Percentiles rank a stretch among this genome's conserved stretches.
Conservation (phyloP, 2,329 filamentous ascomycete species). For the Mycocentrospora acerina region DNA sequence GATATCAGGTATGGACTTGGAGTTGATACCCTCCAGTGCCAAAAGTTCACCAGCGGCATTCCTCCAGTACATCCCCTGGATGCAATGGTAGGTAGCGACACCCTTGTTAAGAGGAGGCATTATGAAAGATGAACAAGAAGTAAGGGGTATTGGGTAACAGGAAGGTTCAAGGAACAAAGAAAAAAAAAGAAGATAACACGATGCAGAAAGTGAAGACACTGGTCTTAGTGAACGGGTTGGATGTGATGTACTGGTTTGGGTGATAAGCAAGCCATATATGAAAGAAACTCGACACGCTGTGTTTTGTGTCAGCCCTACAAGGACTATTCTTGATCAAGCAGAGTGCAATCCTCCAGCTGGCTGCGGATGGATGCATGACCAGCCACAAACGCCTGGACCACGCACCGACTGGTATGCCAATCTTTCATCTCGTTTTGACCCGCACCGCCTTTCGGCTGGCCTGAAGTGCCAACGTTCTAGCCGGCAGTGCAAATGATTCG, state of each 20-base stretch:
- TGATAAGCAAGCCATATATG: constrained; percentile 18
- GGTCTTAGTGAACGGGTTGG: constrained; percentile 7
- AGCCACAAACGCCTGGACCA: constrained; percentile 14
- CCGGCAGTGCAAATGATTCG: constrained; percentile 13
- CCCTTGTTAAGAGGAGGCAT: constrained; percentile 35
- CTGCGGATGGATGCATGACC: constrained; percentile 19
- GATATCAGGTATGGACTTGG: constrained; percentile 16
- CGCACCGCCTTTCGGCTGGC: constrained; percentile 7
- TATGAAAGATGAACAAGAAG: constrained; percentile 11
- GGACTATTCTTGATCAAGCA: constrained; percentile 10
- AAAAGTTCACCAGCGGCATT: constrained; percentile 23
- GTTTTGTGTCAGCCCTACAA: constrained; percentile 12
- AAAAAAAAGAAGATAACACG: constrained; percentile 8
- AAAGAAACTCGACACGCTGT: constrained; percentile 12
- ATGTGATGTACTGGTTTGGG: constrained; percentile 7
- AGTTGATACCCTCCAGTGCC: constrained; percentile 26
- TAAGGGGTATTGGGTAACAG: constrained; percentile 6
- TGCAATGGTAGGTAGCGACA: constrained; percentile 28
- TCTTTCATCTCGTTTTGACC: constrained; percentile 20
- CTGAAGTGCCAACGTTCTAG: constrained; percentile 5
- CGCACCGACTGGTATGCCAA: constrained; percentile 17
- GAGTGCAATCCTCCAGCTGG: constrained; percentile 11
- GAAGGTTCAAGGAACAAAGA: constrained; percentile 7
- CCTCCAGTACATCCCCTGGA: constrained; percentile 34
- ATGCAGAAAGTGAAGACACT: constrained; percentile 6